Conservation (phyloP, 164 flowering plant genomes). For the Houttuynia cordata region DNA sequence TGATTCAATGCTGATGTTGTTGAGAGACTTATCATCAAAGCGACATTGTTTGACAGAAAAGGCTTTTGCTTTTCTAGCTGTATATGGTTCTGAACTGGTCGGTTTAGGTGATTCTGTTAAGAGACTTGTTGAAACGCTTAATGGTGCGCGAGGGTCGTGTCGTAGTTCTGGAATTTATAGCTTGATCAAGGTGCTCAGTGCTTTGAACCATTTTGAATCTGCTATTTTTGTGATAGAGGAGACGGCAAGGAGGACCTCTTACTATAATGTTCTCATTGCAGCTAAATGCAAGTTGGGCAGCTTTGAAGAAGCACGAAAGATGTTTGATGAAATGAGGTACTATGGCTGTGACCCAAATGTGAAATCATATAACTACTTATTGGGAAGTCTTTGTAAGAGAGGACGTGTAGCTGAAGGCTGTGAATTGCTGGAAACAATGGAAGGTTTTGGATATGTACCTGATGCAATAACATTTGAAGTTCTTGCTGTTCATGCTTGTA, state of each 20-base stretch:
- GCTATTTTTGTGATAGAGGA: constrained; percentile 42
- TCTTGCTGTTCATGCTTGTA: constrained; percentile 24
- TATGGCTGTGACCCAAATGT: constrained; percentile 26
- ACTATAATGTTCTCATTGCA: constrained; percentile 37
- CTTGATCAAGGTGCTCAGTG: constrained; percentile 42
- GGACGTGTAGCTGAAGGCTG: constrained; percentile 27
- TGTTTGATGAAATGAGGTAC: constrained; percentile 36
- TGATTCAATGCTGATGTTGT: constrained; percentile 20
- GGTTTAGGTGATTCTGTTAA: constrained; percentile 12
- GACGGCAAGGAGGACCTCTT: constrained; percentile 32
- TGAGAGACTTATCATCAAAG: constrained; percentile 24
- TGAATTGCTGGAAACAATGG: constrained; percentile 34
- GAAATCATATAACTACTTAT: constrained; percentile 32
- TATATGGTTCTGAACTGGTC: constrained; percentile 7
- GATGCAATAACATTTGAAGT: constrained; percentile 51
- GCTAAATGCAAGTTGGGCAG: constrained; percentile 29
- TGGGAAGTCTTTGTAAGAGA: constrained; percentile 40
- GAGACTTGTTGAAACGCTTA: constrained; percentile 25
- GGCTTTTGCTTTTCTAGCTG: constrained; percentile 37
- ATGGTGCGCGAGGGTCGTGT: constrained; percentile 40
- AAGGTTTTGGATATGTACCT: constrained; percentile 23
- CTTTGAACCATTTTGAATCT: constrained; percentile 25
- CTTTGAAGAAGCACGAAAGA: constrained; percentile 25
- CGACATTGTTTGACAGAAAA: constrained; percentile 27
- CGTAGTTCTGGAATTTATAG: constrained; percentile 31